These are phyloP conservation scores for Multifurca ochricompacta DNA, from an alignment of 768 basidiomycete genomes.

Conservation along the genomic window DNA sequence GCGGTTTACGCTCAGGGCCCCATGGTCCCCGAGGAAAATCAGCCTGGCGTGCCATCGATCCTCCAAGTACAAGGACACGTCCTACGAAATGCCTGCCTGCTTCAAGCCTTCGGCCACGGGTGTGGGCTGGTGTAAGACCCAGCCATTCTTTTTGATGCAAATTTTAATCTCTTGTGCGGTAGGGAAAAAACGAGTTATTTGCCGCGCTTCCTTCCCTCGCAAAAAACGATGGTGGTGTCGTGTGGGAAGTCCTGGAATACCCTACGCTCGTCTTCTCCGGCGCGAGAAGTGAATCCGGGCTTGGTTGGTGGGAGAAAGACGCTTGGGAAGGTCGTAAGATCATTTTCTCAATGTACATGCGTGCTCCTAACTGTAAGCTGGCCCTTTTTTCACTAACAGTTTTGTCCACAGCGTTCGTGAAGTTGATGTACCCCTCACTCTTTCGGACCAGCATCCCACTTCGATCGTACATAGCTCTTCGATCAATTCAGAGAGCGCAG, in stretches of 20 bases:
- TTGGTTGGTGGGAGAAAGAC: conserved; percentile 15
- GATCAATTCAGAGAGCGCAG: not conserved
- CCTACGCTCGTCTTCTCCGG: conserved; percentile 11
- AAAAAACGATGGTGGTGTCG: conserved; percentile 4
- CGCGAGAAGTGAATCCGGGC: not conserved
- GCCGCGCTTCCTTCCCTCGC: conserved; percentile 8
- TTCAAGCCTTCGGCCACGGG: conserved; percentile 1
- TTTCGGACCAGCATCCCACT: not conserved
- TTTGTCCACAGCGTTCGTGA: conserved; percentile 2
- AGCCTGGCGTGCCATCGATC: conserved; percentile 6
- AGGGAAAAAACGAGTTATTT: conserved; percentile 13
- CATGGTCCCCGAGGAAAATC: not conserved
- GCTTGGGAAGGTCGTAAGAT: conserved; percentile 14
- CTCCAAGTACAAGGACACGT: not conserved
- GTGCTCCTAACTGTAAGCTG: not conserved
- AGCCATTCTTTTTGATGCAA: not conserved
- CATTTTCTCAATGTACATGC: conserved; percentile 14
- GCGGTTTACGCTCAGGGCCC: not conserved
- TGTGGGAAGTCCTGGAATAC: not conserved
- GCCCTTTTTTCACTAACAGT: not conserved
- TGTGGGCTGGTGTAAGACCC: conserved; percentile 13
- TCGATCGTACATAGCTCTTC: not conserved
- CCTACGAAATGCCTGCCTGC: not conserved
- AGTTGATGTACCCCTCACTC: not conserved
- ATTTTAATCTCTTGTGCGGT: not conserved